phyloP scores from a whole-genome alignment of 192 early-diverging fungal species.

The Linnemannia zychae region DNA sequence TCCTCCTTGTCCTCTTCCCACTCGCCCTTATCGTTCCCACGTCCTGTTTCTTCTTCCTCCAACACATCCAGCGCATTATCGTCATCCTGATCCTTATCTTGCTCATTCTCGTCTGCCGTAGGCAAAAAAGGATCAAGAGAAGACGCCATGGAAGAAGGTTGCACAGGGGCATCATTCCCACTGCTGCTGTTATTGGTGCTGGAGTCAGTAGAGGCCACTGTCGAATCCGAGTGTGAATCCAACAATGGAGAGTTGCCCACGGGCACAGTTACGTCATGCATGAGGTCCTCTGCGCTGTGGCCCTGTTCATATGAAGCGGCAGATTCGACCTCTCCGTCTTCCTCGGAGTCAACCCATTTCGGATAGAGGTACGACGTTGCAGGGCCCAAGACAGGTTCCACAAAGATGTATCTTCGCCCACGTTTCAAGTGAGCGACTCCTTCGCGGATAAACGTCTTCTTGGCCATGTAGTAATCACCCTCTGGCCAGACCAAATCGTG shows the following conservation, averaged over 20 bases:
- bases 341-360: constrained; percentile 13
- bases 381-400: constrained; percentile 53
- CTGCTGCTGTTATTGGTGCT: constrained; percentile 7
- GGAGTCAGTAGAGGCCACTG: not conserved
- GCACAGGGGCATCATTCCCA: constrained; percentile 3
- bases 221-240: no score
- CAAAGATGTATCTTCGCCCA: constrained; percentile 51
- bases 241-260: not conserved
- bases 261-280: not conserved
- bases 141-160: not conserved
- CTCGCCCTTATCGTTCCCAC: not conserved
- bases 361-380: constrained; percentile 46
- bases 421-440: constrained; percentile 52
- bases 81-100: constrained; percentile 30
- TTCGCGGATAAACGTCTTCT: constrained; percentile 51
- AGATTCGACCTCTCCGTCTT: constrained; percentile 17
- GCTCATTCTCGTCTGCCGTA: not conserved
- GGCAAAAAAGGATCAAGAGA: not conserved
- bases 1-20: not conserved
- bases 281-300: not conserved
- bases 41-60: not conserved
- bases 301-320: not conserved
- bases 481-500: constrained; percentile 47
- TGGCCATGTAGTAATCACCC: constrained; percentile 50
- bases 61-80: not conserved